Percentiles rank a stretch among this genome's conserved stretches.
phyloP scores from a whole-genome alignment of 805 yeast genomes.

The Debaryomyces prosopidis region DNA sequence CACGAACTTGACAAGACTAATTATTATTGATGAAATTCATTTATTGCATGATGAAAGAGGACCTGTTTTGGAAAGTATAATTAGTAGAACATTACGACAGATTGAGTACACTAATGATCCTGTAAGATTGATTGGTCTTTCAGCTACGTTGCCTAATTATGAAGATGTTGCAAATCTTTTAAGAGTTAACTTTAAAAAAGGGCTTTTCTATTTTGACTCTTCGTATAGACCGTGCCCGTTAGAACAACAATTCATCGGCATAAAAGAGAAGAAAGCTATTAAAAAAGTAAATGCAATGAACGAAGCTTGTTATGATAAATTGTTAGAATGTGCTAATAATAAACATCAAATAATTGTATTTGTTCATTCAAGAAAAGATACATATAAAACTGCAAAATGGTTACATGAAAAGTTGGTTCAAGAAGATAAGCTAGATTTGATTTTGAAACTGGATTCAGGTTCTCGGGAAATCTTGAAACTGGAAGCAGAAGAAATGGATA shows the following conservation, averaged over 20 bases:
- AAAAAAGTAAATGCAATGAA: constrained; percentile 82
- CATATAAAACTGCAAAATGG: constrained; percentile 79
- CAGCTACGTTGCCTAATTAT: constrained; percentile 92
- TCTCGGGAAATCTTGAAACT: constrained; percentile 60
- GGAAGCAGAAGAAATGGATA: constrained; percentile 60
- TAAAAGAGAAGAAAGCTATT: constrained; percentile 79
- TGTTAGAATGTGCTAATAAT: constrained; percentile 58
- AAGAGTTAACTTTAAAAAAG: constrained; percentile 55
- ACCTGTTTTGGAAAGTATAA: constrained; percentile 87
- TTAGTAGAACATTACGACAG: constrained; percentile 66
- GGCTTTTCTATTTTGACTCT: constrained; percentile 80
- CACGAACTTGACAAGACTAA: constrained; percentile 60
- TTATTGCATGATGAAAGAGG: constrained; percentile 93
- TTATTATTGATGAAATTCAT: constrained; percentile 92
- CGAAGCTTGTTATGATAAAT: constrained; percentile 80
- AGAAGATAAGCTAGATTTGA: constrained; percentile 47
- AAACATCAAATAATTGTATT: constrained; percentile 83
- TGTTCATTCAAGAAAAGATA: constrained; percentile 94
- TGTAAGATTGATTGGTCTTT: constrained; percentile 78
- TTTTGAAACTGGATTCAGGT: constrained; percentile 54
- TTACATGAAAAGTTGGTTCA: constrained; percentile 61
- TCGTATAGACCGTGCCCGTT: constrained; percentile 90
- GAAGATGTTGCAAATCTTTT: constrained; percentile 82
- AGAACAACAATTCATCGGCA: constrained; percentile 84
- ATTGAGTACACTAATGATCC: constrained; percentile 43